Base-by-base conservation (phyloP, 805 yeast species). In the Metschnikowia gelsemii region DNA sequence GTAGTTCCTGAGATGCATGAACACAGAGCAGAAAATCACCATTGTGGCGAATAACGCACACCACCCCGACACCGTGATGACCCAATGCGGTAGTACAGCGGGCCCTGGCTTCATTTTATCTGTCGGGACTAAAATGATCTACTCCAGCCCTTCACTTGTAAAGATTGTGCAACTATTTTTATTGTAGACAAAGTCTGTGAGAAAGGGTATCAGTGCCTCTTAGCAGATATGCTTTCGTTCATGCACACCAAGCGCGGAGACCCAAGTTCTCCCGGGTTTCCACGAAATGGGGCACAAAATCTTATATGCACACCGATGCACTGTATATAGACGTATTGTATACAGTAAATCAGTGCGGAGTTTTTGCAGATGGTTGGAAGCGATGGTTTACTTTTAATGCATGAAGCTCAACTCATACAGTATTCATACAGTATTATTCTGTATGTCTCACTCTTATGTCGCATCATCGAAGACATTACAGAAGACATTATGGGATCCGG, bases 1-100 rank as follows among this genome's bases (percentile, higher is more conserved):
- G 63, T 93, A 93, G 64, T 90, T 89, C 31, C 54, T 43, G 13
- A 70, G 61, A 42, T 70, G 76, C 27, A 66, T 49, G 8, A 51
- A 24, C 13, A 70, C 62, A 32, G 64, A 45, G 32, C 44, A 27
- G 28, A 55, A 32, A 14, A 59, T 58, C 43, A 57, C 51, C 17
- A 55, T 9, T 3, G 56, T 52, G n/a, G 63, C 54, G n/a, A 47
- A 26, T n/a, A 50, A 34, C 12, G 59, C 45, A 2, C 45, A 49
- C 56, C 54, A 58, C 32, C 57, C 54, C 19, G 56, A 47, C 29
- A 50, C 36, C 5, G 40, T 33, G 25, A 41, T 47, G 34, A 55
- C 43, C 61, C 61, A 56, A 21, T 35, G 37, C 14, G 62, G 62
- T 35, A 57, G 33, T 7, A 35, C 37, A 4, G 22, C 23, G 19